phyloP scores from a whole-genome alignment of 1,284 basidiomycete species.

The Cutaneotrichosporon curvatum region DNA sequence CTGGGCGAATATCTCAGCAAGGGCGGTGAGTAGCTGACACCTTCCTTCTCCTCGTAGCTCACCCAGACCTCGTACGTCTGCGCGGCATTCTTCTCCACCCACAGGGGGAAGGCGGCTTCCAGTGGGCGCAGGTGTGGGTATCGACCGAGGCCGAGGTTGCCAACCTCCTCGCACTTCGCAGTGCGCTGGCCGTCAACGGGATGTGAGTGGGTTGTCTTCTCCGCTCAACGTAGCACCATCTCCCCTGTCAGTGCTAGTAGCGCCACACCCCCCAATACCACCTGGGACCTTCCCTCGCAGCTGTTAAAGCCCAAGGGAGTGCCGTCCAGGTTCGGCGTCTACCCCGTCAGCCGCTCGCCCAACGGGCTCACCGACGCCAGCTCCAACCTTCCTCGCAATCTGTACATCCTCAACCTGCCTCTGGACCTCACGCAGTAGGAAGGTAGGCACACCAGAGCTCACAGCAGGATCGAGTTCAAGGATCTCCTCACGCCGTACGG shows the following conservation, averaged over 20 bases:
- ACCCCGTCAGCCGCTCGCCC: background rate
- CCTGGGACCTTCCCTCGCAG: constrained; percentile 11
- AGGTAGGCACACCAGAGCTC: background rate
- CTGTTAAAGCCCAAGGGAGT: background rate
- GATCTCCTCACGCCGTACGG: constrained; percentile 29
- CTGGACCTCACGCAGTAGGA: constrained; percentile 37
- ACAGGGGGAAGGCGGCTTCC: constrained; percentile 12
- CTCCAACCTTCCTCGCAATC: constrained; percentile 30
- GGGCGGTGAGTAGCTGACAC: constrained; percentile 17
- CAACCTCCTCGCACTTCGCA: constrained; percentile 26
- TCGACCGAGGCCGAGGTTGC: constrained; percentile 25
- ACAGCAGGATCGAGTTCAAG: constrained; percentile 34
- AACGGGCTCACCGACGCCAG: constrained; percentile 6
- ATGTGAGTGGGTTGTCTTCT: constrained; percentile 24
- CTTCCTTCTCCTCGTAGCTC: background rate
- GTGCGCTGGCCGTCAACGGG: constrained; percentile 22
- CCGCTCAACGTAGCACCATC: constrained; percentile 12
- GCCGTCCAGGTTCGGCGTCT: constrained; percentile 4
- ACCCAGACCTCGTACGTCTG: constrained; percentile 19
- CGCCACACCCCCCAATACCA: constrained; percentile 9
- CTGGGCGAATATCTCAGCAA: constrained; percentile 31
- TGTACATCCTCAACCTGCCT: constrained; percentile 40
- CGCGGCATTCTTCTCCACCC: constrained; percentile 27
- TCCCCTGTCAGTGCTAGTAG: background rate
- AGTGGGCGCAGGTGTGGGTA: constrained; percentile 39